These are phyloP conservation scores for Scopulariopsis brevicaulis DNA, from an alignment of 2,329 filamentous ascomycete species.

Conservation along the genomic window DNA sequence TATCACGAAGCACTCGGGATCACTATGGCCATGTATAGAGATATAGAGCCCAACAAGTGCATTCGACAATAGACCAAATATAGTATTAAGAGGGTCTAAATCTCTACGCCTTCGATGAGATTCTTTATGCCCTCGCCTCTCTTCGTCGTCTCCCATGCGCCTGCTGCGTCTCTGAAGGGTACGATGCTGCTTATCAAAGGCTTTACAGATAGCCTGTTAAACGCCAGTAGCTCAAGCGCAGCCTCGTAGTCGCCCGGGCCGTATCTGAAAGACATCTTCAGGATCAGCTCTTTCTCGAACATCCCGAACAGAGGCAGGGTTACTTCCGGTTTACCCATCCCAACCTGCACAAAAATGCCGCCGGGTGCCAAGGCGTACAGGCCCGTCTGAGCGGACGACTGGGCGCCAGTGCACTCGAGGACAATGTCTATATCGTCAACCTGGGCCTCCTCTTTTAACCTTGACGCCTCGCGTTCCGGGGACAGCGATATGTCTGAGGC, in stretches of 20 bases:
- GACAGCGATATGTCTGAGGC: constrained; percentile 1
- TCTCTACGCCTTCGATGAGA: constrained; percentile 7
- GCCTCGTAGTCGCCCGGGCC: constrained; percentile 15
- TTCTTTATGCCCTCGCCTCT: constrained; percentile 12
- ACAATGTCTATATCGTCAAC: constrained; percentile 6
- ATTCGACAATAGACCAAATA: too few species aligned
- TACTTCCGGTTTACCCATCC: constrained; percentile 47
- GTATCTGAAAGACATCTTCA: constrained; percentile 38
- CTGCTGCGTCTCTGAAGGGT: constrained; percentile 4
- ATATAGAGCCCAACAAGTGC: too few species aligned
- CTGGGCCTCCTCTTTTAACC: constrained; percentile 2
- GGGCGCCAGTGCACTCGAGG: constrained; percentile 10
- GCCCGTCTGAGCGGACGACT: constrained; percentile 8
- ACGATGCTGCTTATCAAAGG: constrained; percentile 3
- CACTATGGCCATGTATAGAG: too few species aligned
- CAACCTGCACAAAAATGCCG: constrained; percentile 41
- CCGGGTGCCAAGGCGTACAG: constrained; percentile 16
- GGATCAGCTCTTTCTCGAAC: constrained; percentile 40
- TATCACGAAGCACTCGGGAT: too few species aligned
- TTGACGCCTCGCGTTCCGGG: constrained; percentile 11
- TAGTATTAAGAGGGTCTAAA: too few species aligned
- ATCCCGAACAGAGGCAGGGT: constrained; percentile 41
- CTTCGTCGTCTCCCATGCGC: constrained; percentile 10
- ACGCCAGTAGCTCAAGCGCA: constrained; percentile 6
- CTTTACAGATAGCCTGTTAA: not conserved